Evolutionary conservation across 108 stramenopile genomes (phyloP).

Genomic region (Skeletonema marinoi): DNA sequence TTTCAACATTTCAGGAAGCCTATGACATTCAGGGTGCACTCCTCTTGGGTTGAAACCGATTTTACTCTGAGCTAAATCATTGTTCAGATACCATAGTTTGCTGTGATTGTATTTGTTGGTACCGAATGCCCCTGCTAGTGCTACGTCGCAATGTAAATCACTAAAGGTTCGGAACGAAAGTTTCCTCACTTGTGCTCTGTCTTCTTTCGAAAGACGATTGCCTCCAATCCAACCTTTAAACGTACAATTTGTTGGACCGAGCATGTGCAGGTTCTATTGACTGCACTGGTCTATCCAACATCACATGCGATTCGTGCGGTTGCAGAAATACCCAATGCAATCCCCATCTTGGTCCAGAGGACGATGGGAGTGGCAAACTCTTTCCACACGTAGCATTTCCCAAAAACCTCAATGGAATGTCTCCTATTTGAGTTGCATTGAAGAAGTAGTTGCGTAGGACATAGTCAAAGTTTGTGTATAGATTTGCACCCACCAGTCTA

Average conservation of each 20-base stretch:
- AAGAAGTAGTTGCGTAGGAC: neutral
- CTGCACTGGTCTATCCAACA: neutral
- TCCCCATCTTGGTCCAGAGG: neutral
- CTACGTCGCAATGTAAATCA: neutral
- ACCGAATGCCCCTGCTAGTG: neutral
- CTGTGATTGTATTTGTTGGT: conserved; percentile 1
- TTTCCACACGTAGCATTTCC: neutral
- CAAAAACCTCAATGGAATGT: neutral
- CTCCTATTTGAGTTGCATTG: neutral
- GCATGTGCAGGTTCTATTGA: neutral
- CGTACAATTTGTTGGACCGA: neutral
- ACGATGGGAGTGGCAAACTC: neutral
- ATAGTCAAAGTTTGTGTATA: neutral
- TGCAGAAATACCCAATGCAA: neutral
- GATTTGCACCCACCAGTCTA: neutral
- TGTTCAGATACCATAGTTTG: neutral
- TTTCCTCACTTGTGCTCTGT: neutral
- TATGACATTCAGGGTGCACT: neutral
- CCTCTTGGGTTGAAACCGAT: neutral
- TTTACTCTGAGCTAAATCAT: conserved; percentile 6
- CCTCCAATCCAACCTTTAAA: neutral
- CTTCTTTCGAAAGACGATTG: neutral
- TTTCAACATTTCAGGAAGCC: neutral
- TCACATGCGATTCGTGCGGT: neutral
- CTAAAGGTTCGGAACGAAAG: neutral